phyloP scores from a whole-genome alignment of 2,329 filamentous ascomycete species.

The Rhytidhysteron rufulum region DNA sequence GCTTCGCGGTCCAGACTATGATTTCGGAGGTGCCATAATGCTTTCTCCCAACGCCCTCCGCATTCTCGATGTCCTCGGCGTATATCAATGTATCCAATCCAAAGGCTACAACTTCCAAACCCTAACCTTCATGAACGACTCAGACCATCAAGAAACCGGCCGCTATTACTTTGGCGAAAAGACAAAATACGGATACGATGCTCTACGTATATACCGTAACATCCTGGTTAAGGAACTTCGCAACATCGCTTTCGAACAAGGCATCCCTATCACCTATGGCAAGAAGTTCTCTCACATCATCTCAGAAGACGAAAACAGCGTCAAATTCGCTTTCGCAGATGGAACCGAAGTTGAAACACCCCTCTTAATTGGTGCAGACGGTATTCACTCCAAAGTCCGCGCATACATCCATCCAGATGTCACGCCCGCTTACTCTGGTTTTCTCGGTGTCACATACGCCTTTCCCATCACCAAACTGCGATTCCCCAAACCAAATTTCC shows the following conservation, averaged over 20 bases:
- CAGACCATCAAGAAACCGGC: slow-evolving; percentile 15
- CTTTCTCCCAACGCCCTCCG: slow-evolving; percentile 57
- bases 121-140: slow-evolving; percentile 44
- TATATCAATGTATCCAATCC: slow-evolving; percentile 45
- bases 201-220: slow-evolving; percentile 52
- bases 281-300: slow-evolving; percentile 46
- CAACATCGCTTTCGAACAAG: slow-evolving; percentile 35
- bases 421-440: slow-evolving; percentile 46
- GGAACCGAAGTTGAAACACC: slow-evolving; percentile 36
- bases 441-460: slow-evolving; percentile 31
- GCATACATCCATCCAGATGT: slow-evolving; percentile 44
- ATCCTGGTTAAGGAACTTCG: slow-evolving; percentile 50
- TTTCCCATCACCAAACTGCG: slow-evolving; percentile 1
- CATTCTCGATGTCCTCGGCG: slow-evolving; percentile 49
- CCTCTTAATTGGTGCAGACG: slow-evolving; percentile 54
- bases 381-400: slow-evolving; percentile 54
- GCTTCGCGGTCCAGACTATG: slow-evolving; percentile 23
- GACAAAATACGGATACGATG: slow-evolving; percentile 49
- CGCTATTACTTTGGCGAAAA: slow-evolving; percentile 24
- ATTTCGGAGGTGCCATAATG: slow-evolving; percentile 49
- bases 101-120: slow-evolving; percentile 51
- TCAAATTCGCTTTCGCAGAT: slow-evolving; percentile 47
- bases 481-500: slow-evolving; percentile 1
- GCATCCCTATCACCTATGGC: slow-evolving; percentile 45
- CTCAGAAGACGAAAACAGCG: slow-evolving; percentile 26